Base-by-base conservation (phyloP, 495 filamentous ascomycete genomes). In the Penicillium arizonense region DNA sequence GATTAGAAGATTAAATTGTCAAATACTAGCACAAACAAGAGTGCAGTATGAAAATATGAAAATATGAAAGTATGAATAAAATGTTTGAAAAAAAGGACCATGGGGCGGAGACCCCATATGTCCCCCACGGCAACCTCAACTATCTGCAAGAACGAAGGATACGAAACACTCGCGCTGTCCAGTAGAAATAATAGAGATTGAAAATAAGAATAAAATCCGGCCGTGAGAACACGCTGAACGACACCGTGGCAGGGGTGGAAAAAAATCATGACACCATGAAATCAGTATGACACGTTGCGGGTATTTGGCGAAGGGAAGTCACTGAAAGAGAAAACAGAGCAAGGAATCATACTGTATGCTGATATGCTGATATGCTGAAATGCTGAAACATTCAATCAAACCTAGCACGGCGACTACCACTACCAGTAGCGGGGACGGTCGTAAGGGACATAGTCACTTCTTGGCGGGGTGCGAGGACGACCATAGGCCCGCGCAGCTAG, bases 361-460 rank as follows among this genome's bases (percentile, higher is more conserved):
- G 28, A 30, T 5, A 30, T 30, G 28, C 28, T 55, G 30, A 38
- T 55, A 59, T 18, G 18, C 18, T 18, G 37, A 61, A 46, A 52
- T 55, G 61, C 51, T 28, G 18, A 10, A 57, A 58, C 34, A 35
- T 32, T 28, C 50, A 53, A 49, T 36, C 44, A 41, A 45, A 47
- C 39, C 14, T 33, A 57, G 28, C 30, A 48, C 54, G 28, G 7
- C 28, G 28, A 30, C 5, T 30, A 30, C 28, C 28, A 30, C 56
- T 75, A 78, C 75, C 75, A 78, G 60, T 78, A 78, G 34, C 65
- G 62, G 46, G 70, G 74, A 43, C 75, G 75, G 13, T 77, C 75
- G 54, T 78, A 78, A 8, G 63, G 63, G 39, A 59, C 58, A 55
- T 77, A 78, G 39, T 75, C 75, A 49, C 63, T 59, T 45, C 75